phyloP scores from a whole-genome alignment of 352 stramenopile species.

The Phytophthora boehmeriae region DNA sequence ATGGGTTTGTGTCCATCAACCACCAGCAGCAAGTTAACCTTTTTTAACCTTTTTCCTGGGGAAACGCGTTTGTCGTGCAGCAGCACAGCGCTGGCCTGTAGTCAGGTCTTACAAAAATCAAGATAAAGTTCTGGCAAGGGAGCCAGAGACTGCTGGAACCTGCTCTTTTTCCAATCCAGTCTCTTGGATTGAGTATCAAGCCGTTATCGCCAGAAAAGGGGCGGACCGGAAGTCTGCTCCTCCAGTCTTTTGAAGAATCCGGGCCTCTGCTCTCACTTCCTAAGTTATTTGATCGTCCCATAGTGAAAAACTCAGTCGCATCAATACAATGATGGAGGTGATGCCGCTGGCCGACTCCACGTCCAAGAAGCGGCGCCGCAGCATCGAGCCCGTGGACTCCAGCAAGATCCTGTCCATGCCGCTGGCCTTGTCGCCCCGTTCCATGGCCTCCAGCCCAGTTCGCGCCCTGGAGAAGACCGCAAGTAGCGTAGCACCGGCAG shows the following conservation, averaged over 20 bases:
- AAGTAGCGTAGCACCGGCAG: constrained; percentile 3
- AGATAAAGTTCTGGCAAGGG: background rate
- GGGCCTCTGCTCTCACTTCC: constrained; percentile 22
- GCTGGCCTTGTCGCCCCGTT: constrained; percentile 39
- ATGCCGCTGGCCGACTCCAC: constrained; percentile 34
- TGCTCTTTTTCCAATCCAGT: constrained; percentile 2
- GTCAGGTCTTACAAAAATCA: background rate
- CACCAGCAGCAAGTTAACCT: too few species aligned
- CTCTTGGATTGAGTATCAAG: too few species aligned
- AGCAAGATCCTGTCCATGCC: constrained; percentile 64
- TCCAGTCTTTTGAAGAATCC: constrained; percentile 27
- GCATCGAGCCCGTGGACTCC: constrained; percentile 61
- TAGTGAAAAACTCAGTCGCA: constrained; percentile 2
- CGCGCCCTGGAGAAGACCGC: constrained; percentile 17
- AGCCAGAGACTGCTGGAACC: background rate
- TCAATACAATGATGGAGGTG: constrained; percentile 50
- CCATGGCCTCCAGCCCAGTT: constrained; percentile 30
- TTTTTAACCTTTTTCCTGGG: too few species aligned
- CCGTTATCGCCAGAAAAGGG: background rate
- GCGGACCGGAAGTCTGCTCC: background rate
- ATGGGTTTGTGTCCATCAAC: too few species aligned
- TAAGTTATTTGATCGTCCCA: constrained; percentile 14
- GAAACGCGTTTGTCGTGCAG: background rate
- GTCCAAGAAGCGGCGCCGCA: constrained; percentile 72
- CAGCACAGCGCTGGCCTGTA: background rate